phyloP scores from a whole-genome alignment of 1,139 yeast genomes.

The Spathaspora sp. region DNA sequence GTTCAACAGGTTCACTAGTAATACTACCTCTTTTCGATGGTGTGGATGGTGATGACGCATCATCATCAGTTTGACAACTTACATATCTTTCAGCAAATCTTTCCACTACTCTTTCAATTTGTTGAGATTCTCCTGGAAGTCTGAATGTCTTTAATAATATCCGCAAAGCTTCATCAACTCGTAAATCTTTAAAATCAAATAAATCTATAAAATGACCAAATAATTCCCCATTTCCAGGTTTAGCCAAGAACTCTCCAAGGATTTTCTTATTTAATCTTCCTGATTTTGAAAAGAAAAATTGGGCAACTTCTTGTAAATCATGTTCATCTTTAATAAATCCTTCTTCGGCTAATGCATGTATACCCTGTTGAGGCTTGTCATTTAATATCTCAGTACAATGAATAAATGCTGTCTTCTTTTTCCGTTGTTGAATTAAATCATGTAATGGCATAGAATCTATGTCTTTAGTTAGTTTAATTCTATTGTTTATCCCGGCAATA shows the following conservation, averaged over 20 bases:
- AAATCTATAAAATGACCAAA: constrained; percentile 64
- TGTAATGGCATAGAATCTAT: constrained; percentile 18
- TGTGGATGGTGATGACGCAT: constrained; percentile 2
- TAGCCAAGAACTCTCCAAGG: constrained; percentile 83
- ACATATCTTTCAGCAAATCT: constrained; percentile 82
- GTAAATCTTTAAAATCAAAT: constrained; percentile 71
- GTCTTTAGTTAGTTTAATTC: constrained; percentile 36
- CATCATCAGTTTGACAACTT: constrained; percentile 17
- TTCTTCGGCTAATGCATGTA: constrained; percentile 57
- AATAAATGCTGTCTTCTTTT: constrained; percentile 70
- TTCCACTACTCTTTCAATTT: constrained; percentile 89
- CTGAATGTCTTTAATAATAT: constrained; percentile 79
- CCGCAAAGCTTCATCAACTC: constrained; percentile 93
- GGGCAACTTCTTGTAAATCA: constrained; percentile 63
- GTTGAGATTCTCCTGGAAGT: constrained; percentile 96
- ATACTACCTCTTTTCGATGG: constrained; percentile 7
- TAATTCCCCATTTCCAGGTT: constrained; percentile 63
- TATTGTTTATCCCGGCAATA: constrained; percentile 62
- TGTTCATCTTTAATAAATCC: constrained; percentile 61
- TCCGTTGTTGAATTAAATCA: constrained; percentile 45
- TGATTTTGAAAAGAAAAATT: constrained; percentile 74
- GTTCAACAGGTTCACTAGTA: constrained; percentile 22
- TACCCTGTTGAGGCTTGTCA: constrained; percentile 73
- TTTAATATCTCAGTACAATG: constrained; percentile 74
- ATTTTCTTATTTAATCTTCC: constrained; percentile 83